Percentiles rank a stretch among this genome's conserved stretches.
Evolutionary conservation across 2,329 filamentous ascomycete genomes (phyloP).

Genomic region (Ceratocystiopsis sp.): DNA sequence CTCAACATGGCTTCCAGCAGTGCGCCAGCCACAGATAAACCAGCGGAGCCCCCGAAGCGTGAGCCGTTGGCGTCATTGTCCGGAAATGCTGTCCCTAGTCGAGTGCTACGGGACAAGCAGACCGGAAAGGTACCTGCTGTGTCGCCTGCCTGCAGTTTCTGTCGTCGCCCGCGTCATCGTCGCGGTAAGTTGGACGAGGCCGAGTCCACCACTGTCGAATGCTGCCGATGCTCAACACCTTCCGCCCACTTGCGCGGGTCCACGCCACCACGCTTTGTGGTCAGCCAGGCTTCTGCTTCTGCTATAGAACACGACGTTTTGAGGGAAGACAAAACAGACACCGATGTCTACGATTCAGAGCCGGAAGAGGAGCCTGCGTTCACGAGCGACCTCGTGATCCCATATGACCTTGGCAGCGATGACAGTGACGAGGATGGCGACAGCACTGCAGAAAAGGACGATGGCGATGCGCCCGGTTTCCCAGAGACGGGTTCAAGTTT

Average conservation of each 20-base stretch:
- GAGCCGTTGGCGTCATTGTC: not conserved
- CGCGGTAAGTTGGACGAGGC: constrained; percentile 27
- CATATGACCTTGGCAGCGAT: constrained; percentile 10
- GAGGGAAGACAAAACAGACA: too few species aligned
- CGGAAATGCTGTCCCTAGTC: constrained; percentile 1
- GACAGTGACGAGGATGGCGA: constrained; percentile 11
- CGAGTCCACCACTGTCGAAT: constrained; percentile 4
- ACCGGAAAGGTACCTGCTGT: constrained; percentile 14
- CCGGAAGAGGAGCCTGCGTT: too few species aligned
- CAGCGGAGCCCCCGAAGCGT: not conserved
- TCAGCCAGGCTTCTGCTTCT: too few species aligned
- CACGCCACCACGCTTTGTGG: too few species aligned
- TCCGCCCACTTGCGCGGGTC: too few species aligned
- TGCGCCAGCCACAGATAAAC: not conserved
- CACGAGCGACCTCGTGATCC: constrained; percentile 4
- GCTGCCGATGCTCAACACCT: too few species aligned
- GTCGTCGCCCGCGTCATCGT: constrained; percentile 31
- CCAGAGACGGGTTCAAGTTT: constrained; percentile 38
- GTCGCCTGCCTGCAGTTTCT: constrained; percentile 11
- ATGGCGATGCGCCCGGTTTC: constrained; percentile 45
- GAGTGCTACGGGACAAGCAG: constrained; percentile 8
- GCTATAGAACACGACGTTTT: too few species aligned
- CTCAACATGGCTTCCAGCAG: not conserved
- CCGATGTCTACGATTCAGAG: too few species aligned
- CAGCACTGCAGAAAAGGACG: constrained; percentile 27